Conservation (phyloP, 1,284 basidiomycete genomes). For the Cryptococcus sp. region DNA sequence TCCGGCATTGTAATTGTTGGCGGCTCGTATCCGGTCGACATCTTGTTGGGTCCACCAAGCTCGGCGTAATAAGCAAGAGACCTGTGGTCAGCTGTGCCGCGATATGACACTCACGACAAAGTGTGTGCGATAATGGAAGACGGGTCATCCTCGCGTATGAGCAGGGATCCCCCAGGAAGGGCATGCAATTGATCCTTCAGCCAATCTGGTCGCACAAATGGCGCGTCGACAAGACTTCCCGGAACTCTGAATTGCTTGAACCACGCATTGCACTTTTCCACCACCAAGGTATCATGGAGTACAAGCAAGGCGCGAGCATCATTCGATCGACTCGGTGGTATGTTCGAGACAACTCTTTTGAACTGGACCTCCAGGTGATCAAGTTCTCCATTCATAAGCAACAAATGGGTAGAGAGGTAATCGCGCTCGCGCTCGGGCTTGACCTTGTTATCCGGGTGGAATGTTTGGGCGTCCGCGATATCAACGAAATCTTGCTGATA, state of each 20-base stretch:
- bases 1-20: no score
- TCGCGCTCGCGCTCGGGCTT: conserved; percentile 1
- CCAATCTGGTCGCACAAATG: background rate
- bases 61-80: conserved; percentile 1
- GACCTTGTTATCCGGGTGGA: no score
- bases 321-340: background rate
- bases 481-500: no score
- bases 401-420: background rate
- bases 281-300: conserved; percentile 55
- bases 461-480: no score
- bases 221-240: conserved; percentile 1
- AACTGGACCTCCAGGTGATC: background rate
- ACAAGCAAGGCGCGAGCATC: conserved; percentile 50
- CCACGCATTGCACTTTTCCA: conserved; percentile 54
- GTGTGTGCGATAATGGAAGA: conserved; percentile 37
- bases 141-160: conserved; percentile 56
- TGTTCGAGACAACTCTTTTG: background rate
- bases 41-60: no score
- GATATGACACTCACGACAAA: conserved; percentile 24
- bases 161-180: conserved; percentile 61
- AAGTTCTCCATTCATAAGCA: background rate
- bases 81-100: background rate
- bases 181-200: conserved; percentile 50
- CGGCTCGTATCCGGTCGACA: no score
- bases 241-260: conserved; percentile 13